Conservation (phyloP, 2,329 filamentous ascomycete genomes). For the Nannizziopsis arthrosporioides region DNA sequence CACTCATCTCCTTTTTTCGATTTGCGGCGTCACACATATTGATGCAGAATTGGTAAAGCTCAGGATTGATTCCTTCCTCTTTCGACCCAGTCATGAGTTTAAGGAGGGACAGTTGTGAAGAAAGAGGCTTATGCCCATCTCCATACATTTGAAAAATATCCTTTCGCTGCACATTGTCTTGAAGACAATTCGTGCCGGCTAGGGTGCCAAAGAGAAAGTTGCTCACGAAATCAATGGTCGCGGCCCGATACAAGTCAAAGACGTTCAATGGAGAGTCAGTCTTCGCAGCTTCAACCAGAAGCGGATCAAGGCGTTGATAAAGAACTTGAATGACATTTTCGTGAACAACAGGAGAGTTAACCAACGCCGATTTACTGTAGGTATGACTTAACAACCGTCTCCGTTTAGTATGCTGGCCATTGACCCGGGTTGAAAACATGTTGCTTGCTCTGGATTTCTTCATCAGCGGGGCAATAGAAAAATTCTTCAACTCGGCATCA, state of each 20-base stretch:
- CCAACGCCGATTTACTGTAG: constrained; percentile 62
- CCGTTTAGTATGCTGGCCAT: constrained; percentile 49
- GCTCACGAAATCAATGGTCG: constrained; percentile 63
- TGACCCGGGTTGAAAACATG: constrained; percentile 53
- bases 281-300: constrained; percentile 24
- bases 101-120: constrained; percentile 54
- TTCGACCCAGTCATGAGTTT: constrained; percentile 40
- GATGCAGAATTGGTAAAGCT: constrained; percentile 47
- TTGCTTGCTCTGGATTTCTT: constrained; percentile 48
- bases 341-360: constrained; percentile 43
- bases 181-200: constrained; percentile 47
- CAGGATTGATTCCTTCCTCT: constrained; percentile 39
- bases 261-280: constrained; percentile 31
- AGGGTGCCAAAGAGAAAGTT: constrained; percentile 56
- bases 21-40: constrained; percentile 51
- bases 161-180: constrained; percentile 40
- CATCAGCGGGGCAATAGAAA: constrained; percentile 56
- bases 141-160: constrained; percentile 53
- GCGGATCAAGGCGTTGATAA: constrained; percentile 46
- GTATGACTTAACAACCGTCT: constrained; percentile 63
- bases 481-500: constrained; percentile 39
- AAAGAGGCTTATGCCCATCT: constrained; percentile 28
- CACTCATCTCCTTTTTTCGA: constrained; percentile 37
- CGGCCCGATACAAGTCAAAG: constrained; percentile 49
- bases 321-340: constrained; percentile 45